These are phyloP conservation scores for Ceratobasidium sp. DNA, from an alignment of 1,284 basidiomycete species.

Conservation along the genomic window DNA sequence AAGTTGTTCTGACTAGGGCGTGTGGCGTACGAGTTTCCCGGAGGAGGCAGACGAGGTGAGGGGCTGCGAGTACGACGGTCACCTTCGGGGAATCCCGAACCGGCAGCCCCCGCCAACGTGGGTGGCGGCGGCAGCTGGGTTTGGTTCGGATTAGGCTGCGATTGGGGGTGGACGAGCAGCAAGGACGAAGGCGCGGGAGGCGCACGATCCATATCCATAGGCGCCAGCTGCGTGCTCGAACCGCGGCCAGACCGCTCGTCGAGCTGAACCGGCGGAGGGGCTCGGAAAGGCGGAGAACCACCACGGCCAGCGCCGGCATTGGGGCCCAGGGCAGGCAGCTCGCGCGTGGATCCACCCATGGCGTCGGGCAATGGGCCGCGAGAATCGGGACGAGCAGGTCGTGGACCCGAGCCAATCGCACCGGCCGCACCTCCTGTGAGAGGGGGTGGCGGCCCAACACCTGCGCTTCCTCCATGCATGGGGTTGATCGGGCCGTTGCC, in stretches of 20 bases:
- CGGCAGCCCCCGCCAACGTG: constrained; percentile 19
- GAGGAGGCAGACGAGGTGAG: constrained; percentile 35
- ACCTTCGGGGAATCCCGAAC: not conserved
- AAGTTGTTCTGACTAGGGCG: constrained; percentile 33
- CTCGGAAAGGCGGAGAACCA: constrained; percentile 51
- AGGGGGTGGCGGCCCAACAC: constrained; percentile 23
- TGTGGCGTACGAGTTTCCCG: not conserved
- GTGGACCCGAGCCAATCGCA: constrained; percentile 5
- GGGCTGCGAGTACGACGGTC: constrained; percentile 31
- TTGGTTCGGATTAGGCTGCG: constrained; percentile 44
- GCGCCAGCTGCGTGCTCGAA: constrained; percentile 73
- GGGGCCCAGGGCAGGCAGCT: constrained; percentile 69
- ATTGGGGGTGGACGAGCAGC: constrained; percentile 69
- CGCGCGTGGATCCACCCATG: constrained; percentile 71
- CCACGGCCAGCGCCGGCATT: constrained; percentile 66
- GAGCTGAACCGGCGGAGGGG: constrained; percentile 75
- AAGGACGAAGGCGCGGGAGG: constrained; percentile 57
- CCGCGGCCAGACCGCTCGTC: constrained; percentile 69
- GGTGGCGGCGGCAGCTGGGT: constrained; percentile 39
- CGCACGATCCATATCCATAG: constrained; percentile 83
- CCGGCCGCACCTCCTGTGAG: constrained; percentile 30
- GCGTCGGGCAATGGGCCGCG: constrained; percentile 58
- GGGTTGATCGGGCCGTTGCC: constrained; percentile 40
- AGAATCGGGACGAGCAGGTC: constrained; percentile 25
- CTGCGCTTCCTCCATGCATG: constrained; percentile 33